These are phyloP conservation scores for Raddia guianensis DNA, from an alignment of 176 grass and related monocot genomes.

Conservation along the genomic window DNA sequence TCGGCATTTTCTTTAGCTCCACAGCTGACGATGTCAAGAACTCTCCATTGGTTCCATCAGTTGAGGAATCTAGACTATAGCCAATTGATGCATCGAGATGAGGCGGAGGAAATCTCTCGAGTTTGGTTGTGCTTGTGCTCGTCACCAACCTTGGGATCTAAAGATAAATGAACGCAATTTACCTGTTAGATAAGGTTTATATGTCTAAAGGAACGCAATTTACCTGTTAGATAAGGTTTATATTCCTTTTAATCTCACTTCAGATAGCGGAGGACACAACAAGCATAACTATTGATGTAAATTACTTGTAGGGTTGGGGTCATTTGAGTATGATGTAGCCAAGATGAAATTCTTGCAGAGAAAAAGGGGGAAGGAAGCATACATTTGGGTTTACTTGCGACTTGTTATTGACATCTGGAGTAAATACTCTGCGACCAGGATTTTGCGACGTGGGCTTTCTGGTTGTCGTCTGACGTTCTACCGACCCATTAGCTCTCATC, in stretches of 20 bases:
- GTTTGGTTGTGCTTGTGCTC: conserved; percentile 69
- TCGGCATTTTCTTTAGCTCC: conserved; percentile 57
- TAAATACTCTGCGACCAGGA: conserved; percentile 62
- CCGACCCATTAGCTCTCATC: conserved; percentile 53
- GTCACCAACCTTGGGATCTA: conserved; percentile 78
- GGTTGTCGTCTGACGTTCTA: conserved; percentile 49
- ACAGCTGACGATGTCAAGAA: conserved; percentile 61
- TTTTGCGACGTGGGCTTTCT: conserved; percentile 48
- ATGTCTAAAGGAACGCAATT: too few species aligned
- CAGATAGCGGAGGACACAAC: neutral
- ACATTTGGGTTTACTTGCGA: conserved; percentile 48
- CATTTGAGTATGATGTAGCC: neutral
- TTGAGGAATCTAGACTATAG: conserved; percentile 40
- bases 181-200: conserved; percentile 5
- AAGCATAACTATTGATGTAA: neutral
- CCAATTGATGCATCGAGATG: conserved; percentile 91
- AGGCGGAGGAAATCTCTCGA: conserved; percentile 89
- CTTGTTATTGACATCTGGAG: conserved; percentile 60
- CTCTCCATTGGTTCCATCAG: conserved; percentile 46
- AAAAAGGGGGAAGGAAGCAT: conserved; percentile 33
- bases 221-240: conserved; percentile 7
- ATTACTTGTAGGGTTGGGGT: neutral
- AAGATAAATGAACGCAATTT: conserved; percentile 27
- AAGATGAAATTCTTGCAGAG: neutral
- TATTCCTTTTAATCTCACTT: neutral